Conservation (phyloP, 305 asterid genomes). For the Galium porrigens region DNA sequence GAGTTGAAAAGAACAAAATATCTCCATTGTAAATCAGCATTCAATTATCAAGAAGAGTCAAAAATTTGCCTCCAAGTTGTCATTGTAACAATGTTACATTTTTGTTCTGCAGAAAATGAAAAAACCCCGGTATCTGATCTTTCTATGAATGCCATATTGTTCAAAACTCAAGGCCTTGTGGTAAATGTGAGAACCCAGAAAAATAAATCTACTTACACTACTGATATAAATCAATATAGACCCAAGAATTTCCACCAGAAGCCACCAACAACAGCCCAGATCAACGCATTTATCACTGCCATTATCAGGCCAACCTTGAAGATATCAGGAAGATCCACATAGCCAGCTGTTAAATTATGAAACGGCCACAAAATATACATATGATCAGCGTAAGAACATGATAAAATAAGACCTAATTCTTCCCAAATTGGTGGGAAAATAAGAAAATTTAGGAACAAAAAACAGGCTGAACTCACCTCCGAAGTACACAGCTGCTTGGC, state of each 20-base stretch:
- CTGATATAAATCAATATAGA: conserved; percentile 32
- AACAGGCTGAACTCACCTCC: conserved; percentile 46
- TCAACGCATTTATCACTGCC: conserved; percentile 59
- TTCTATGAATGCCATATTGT: conserved; percentile 8
- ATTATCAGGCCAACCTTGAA: conserved; percentile 71
- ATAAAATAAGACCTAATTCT: background rate
- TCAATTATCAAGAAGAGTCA: background rate
- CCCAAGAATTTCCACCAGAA: conserved; percentile 98
- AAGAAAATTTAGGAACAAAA: background rate
- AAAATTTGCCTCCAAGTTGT: conserved; percentile 3
- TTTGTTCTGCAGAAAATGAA: conserved; percentile 7
- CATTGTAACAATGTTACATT: conserved; percentile 2
- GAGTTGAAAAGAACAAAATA: too few relatives aligned
- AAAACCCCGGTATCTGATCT: conserved; percentile 2
- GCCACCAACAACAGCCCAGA: conserved; percentile 64
- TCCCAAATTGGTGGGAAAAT: background rate
- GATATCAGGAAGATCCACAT: conserved; percentile 77
- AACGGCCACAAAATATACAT: conserved; percentile 4
- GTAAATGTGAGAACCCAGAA: conserved; percentile 17
- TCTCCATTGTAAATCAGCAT: conserved; percentile 1
- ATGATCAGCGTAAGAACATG: conserved; percentile 18
- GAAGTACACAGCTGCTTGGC: conserved; percentile 85
- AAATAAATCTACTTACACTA: conserved; percentile 21
- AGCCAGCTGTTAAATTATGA: conserved; percentile 53
- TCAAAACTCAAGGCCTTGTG: conserved; percentile 15